Conservation (phyloP, 805 yeast genomes). For the Candida ascalaphidarum region DNA sequence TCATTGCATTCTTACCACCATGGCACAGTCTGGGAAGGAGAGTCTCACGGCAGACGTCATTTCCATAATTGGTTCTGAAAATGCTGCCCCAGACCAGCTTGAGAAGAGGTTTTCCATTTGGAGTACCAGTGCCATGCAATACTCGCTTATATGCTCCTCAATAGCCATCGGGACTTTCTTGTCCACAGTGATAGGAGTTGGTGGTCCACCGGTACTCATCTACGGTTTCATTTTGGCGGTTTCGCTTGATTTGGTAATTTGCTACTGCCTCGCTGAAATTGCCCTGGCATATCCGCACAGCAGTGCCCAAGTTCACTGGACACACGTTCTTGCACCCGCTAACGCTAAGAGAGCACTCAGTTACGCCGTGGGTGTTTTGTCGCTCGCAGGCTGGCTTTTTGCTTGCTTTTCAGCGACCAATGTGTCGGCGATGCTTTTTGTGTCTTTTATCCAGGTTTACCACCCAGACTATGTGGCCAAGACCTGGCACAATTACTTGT, state of each 20-base stretch:
- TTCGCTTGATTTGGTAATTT: slow-evolving; percentile 8
- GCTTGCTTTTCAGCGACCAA: slow-evolving; percentile 11
- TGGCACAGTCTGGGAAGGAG: too few species aligned
- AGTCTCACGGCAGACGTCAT: too few species aligned
- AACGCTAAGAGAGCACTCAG: slow-evolving; percentile 13
- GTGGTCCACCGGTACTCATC: slow-evolving; percentile 13
- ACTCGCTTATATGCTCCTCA: slow-evolving; percentile 11
- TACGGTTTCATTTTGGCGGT: slow-evolving; percentile 13
- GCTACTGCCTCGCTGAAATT: slow-evolving; percentile 17
- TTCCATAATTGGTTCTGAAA: too few species aligned
- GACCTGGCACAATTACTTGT: slow-evolving; percentile 10
- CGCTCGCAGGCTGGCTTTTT: slow-evolving; percentile 17
- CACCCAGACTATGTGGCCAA: slow-evolving; percentile 9
- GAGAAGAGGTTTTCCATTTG: slow-evolving; percentile 9
- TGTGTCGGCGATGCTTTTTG: slow-evolving; percentile 8
- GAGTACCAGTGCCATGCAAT: slow-evolving; percentile 10
- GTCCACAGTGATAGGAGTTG: slow-evolving; percentile 13
- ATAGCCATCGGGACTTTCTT: slow-evolving; percentile 14
- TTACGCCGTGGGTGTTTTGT: slow-evolving; percentile 19
- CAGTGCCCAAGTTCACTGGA: slow-evolving; percentile 27
- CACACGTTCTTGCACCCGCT: slow-evolving; percentile 17
- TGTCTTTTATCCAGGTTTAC: slow-evolving; percentile 9
- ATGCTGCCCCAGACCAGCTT: too few species aligned
- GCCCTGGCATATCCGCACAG: slow-evolving; percentile 25
- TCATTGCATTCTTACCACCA: too few species aligned